A percentile compares a stretch with the other conserved stretches of the same genome.
Conservation (phyloP, 805 yeast species). For the Candida hungchunana region DNA sequence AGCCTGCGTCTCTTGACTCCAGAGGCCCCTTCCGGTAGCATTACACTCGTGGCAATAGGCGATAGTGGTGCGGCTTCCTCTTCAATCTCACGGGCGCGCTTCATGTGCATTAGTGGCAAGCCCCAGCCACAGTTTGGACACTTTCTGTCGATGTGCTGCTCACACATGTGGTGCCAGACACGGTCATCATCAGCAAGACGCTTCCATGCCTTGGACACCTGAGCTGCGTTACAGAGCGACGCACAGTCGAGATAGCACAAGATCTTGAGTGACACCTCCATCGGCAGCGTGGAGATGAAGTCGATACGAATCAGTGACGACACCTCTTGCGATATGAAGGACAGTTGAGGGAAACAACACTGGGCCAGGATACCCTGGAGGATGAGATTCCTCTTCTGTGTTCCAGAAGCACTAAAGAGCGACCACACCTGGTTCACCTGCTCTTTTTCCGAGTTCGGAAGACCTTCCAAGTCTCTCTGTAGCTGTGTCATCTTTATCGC, state of each 20-base stretch:
- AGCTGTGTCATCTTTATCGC: conserved; percentile 58
- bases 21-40: background rate
- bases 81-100: conserved; percentile 53
- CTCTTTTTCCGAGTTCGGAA: conserved; percentile 69
- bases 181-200: conserved; percentile 90
- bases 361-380: conserved; percentile 80
- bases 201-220: conserved; percentile 86
- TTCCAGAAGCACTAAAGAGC: conserved; percentile 70
- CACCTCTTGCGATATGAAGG: conserved; percentile 79
- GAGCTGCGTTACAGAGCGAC: conserved; percentile 91
- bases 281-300: conserved; percentile 79
- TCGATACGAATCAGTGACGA: conserved; percentile 80
- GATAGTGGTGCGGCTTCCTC: no score
- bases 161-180: conserved; percentile 98
- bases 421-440: conserved; percentile 84
- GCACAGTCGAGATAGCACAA: conserved; percentile 88
- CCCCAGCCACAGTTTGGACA: conserved; percentile 99
- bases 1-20: conserved; percentile 24
- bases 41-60: no score
- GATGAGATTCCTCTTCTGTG: conserved; percentile 66
- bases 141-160: conserved; percentile 94
- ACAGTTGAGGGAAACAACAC: conserved; percentile 93
- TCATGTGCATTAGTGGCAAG: conserved; percentile 87
- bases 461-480: conserved; percentile 50
- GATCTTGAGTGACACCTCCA: conserved; percentile 79